Evolutionary conservation across 106 monocot species (phyloP), one percentile per base, ranked within the genome.

Genomic region (Hemerocallis citrina): DNA sequence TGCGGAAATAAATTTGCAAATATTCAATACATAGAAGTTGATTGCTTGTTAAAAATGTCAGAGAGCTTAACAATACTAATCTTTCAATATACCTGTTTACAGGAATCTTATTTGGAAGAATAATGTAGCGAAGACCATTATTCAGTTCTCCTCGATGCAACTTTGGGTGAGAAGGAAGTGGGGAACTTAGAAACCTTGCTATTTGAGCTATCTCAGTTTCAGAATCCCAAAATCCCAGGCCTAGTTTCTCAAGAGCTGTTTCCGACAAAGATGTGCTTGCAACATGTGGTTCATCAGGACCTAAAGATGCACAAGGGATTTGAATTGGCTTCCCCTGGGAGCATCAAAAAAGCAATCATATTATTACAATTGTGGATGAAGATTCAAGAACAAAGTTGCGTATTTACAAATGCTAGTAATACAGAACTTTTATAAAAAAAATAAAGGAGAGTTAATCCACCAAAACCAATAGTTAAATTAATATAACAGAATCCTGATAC

Each of bases 251-350:
- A 66, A 81, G 47, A 22, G 67, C n/a, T 38, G 79, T 37, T 34
- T 98, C 98, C 23, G 98, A 73, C 78, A 65, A 85, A 39, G 88
- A 50, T 52, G 72, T 83, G 64, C 79, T 85, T 45, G 98, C 88
- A 60, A 71, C 98, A 77, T 98, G 98, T 29, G 98, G 98, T 68
- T 98, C 98, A 67, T 98, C 88, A 61, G 92, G 92, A 43, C 98
- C 92, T 34, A 68, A 62, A 63, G 79, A 21, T 67, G 94, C 91
- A 63, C n/a, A 65, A 14, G 70, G 62, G 55, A 88, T 55, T 55
- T 54, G 66, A 65, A 62, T 28, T 61, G 52, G 47, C 39, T 57
- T 75, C 40, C 48, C 80, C 93, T 89, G 72, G 57, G 57, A 77
- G 28, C 11, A 51, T 40, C 30, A 52, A 34, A 34, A 59, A 32